Conservation (phyloP, 441 rosid genomes). For the Adansonia gregorii region DNA sequence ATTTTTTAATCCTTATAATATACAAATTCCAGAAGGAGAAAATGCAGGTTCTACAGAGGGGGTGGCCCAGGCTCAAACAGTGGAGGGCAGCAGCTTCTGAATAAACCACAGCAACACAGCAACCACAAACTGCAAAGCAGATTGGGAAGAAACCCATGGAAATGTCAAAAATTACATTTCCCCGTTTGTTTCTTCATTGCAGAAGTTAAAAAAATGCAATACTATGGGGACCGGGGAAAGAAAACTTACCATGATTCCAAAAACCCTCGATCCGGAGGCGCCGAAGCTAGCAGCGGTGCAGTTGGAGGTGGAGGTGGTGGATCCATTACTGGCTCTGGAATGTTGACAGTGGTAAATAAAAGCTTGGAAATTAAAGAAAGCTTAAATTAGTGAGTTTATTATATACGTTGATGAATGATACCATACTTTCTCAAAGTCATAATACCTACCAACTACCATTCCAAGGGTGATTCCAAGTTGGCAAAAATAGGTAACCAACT, state of each 20-base stretch:
- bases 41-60: too few species aligned
- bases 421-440: conserved; percentile 35
- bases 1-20: too few species aligned
- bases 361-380: conserved; percentile 3
- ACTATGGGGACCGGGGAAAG: neutral
- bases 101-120: conserved; percentile 61
- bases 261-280: conserved; percentile 35
- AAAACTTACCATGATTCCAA: conserved; percentile 45
- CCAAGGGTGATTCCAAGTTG: conserved; percentile 34
- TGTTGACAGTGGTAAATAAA: neutral
- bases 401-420: conserved; percentile 6
- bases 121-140: conserved; percentile 50
- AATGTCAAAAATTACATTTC: neutral
- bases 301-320: conserved; percentile 46
- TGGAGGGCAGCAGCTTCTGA: conserved; percentile 56
- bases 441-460: conserved; percentile 47
- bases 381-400: neutral
- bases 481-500: conserved; percentile 22
- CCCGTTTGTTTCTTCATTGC: neutral
- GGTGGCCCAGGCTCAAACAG: conserved; percentile 55
- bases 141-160: neutral
- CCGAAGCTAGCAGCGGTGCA: conserved; percentile 26
- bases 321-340: conserved; percentile 44
- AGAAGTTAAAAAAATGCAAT: neutral
- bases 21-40: too few species aligned